phyloP scores from a whole-genome alignment of 352 stramenopile species.

The Globisporangium uncinulatum region DNA sequence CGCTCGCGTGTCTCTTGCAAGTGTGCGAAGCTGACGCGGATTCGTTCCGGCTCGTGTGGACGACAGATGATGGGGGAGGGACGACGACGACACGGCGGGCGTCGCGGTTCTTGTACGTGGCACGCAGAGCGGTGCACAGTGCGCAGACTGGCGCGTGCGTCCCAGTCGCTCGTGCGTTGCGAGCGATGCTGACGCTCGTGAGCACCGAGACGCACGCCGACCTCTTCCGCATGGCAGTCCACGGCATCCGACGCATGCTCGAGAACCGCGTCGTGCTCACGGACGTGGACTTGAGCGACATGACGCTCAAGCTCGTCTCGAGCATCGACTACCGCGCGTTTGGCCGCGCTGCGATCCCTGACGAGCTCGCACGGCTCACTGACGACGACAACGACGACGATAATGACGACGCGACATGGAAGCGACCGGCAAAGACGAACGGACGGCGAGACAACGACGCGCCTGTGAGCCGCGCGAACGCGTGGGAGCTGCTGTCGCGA shows the following conservation, averaged over 20 bases:
- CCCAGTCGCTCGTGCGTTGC: conserved; percentile 49
- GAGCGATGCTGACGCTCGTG: conserved; percentile 66
- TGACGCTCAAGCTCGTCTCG: conserved; percentile 69
- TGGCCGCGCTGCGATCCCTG: conserved; percentile 61
- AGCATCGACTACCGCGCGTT: conserved; percentile 83
- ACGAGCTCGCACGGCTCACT: conserved; percentile 39
- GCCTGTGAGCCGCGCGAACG: conserved; percentile 11
- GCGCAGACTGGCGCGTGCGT: conserved; percentile 43
- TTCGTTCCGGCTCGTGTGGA: conserved; percentile 57
- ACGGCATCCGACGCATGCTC: conserved; percentile 65
- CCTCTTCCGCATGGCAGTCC: conserved; percentile 73
- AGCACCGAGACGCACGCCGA: conserved; percentile 62
- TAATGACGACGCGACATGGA: background rate
- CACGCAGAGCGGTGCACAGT: conserved; percentile 27
- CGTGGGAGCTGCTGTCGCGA: conserved; percentile 7
- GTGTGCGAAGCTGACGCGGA: conserved; percentile 65
- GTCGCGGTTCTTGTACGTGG: conserved; percentile 74
- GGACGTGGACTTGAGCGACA: conserved; percentile 84
- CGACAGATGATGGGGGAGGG: too few species aligned
- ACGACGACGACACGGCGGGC: conserved; percentile 33
- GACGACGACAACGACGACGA: conserved; percentile 5
- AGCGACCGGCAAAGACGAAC: background rate
- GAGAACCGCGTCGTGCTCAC: conserved; percentile 73
- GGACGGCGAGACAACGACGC: background rate
- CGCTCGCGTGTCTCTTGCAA: conserved; percentile 61